Conservation (phyloP, 441 rosid genomes). For the Adansonia madagascariensis region DNA sequence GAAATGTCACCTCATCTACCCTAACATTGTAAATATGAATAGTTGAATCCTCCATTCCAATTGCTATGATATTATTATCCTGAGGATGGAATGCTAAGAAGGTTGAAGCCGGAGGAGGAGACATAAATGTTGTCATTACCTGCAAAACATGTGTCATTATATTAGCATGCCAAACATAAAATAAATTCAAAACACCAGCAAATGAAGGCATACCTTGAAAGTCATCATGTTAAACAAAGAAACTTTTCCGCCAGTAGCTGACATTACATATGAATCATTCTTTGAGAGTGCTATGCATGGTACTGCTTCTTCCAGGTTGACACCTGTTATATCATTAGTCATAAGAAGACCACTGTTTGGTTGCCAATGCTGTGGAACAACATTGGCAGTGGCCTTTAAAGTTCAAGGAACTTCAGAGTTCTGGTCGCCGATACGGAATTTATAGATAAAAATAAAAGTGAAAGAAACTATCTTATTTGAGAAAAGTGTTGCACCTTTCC, state of each 20-base stretch:
- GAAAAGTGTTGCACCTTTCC: constrained; percentile 60
- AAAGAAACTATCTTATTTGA: constrained; percentile 6
- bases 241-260: constrained; percentile 90
- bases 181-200: background rate
- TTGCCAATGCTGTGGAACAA: constrained; percentile 85
- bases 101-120: constrained; percentile 87
- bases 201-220: constrained; percentile 60
- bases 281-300: constrained; percentile 95
- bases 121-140: constrained; percentile 95
- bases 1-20: constrained; percentile 73
- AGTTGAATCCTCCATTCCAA: constrained; percentile 95
- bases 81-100: constrained; percentile 91
- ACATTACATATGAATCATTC: constrained; percentile 89
- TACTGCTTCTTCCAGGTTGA: constrained; percentile 78
- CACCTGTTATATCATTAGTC: constrained; percentile 78
- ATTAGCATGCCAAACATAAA: constrained; percentile 1
- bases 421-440: constrained; percentile 6
- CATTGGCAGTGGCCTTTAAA: constrained; percentile 77
- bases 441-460: background rate
- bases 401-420: constrained; percentile 37
- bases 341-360: constrained; percentile 93
- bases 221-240: constrained; percentile 91
- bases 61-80: constrained; percentile 89
- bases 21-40: constrained; percentile 88
- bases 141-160: constrained; percentile 36